Conservation (phyloP, 305 asterid species). For the Coffea humblotiana region DNA sequence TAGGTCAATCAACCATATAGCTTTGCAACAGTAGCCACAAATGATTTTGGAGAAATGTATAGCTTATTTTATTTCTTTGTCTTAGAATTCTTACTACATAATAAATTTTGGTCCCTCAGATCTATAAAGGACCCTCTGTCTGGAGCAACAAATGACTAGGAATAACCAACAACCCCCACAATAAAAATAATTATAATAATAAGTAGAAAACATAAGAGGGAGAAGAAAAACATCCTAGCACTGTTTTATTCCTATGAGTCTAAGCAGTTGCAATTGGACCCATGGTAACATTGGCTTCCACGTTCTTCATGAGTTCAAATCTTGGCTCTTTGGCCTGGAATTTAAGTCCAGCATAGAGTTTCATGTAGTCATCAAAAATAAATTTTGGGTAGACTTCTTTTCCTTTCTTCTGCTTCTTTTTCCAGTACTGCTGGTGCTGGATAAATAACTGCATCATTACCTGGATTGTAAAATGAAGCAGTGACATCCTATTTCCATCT, state of each 20-base stretch:
- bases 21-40: neutral
- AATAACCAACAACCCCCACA: neutral
- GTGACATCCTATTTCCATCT: too few species aligned
- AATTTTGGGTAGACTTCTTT: too few species aligned
- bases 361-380: too few species aligned
- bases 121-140: neutral
- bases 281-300: conserved; percentile 18
- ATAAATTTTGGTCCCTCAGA: neutral
- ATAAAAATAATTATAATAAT: neutral
- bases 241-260: neutral
- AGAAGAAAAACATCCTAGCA: neutral
- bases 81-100: neutral
- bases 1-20: neutral
- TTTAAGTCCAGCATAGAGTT: too few species aligned
- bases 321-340: too few species aligned
- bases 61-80: neutral
- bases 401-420: too few species aligned
- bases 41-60: neutral
- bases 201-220: neutral
- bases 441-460: too few species aligned
- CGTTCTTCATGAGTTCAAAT: conserved; percentile 66
- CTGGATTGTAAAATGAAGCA: too few species aligned
- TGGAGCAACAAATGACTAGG: neutral
- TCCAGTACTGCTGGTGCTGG: too few species aligned
- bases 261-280: too few species aligned